These are phyloP conservation scores for Albugo candida DNA, from an alignment of 352 stramenopile species.

Conservation along the genomic window DNA sequence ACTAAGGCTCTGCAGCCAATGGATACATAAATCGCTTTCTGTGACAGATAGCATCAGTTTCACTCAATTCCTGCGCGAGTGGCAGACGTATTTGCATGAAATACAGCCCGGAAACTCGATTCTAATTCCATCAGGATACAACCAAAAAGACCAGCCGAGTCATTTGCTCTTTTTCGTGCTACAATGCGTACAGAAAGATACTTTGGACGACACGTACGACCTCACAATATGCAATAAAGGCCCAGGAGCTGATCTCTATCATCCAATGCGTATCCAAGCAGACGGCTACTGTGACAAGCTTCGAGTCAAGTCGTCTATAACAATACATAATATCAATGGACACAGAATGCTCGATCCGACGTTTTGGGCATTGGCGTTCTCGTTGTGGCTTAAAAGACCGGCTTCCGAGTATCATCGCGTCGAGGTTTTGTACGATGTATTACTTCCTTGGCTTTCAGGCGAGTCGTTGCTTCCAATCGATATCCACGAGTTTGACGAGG, in stretches of 20 bases:
- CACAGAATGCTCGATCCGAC: conserved; percentile 62
- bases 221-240: conserved; percentile 83
- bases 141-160: conserved; percentile 36
- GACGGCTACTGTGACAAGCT: conserved; percentile 32
- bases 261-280: conserved; percentile 16
- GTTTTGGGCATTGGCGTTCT: conserved; percentile 72
- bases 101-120: conserved; percentile 24
- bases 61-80: conserved; percentile 41
- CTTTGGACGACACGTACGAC: conserved; percentile 23
- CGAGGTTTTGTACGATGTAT: conserved; percentile 77
- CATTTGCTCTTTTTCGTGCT: conserved; percentile 64
- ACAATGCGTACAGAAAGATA: conserved; percentile 31
- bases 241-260: conserved; percentile 65
- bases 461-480: conserved; percentile 51
- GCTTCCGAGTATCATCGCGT: conserved; percentile 74
- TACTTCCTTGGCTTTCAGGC: conserved; percentile 70
- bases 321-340: conserved; percentile 34
- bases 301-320: conserved; percentile 54
- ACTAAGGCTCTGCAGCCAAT: conserved; percentile 25
- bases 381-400: conserved; percentile 65
- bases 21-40: conserved; percentile 32
- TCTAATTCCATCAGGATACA: conserved; percentile 54
- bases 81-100: conserved; percentile 29
- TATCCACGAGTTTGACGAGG: conserved; percentile 19
- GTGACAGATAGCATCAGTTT: conserved; percentile 42